Base-by-base conservation (phyloP, 331 rosid species). In the Rhamnella rubrinervis region DNA sequence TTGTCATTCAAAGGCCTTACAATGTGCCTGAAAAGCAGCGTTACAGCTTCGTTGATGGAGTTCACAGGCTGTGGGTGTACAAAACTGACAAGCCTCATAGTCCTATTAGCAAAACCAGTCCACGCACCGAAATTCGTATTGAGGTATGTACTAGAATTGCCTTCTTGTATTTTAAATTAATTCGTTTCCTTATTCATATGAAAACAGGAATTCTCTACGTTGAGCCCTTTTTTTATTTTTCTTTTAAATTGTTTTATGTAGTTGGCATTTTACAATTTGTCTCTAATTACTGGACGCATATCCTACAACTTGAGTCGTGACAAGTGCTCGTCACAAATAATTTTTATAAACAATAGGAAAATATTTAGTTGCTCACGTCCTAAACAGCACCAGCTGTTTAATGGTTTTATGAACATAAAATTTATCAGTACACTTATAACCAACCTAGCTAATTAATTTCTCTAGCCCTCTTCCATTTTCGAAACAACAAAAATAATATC, bases 111-210 rank as follows among this genome's bases (percentile, higher is more conserved):
- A 1, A 73, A 0, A 88, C 91, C 1, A 2, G 11, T 1, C 86
- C 89, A 40, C 86, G 83, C 23, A 83, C 91, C 5, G 91, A 88
- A 72, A 85, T 88, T 28, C 83, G 80, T 40, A 62, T 85, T 38
- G 47, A 10, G 0, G 90, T 88, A 75, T 72, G 77, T 57, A 1
- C 23, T 35, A 72, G n/a, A 56, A 38, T 10, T 25, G 12, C 8
- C 17, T 59, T 21, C 1, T 0, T 20, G 17, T 25, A 59, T 31
- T 11, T 3, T 12, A 26, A 8, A 17, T 56, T 56, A 8, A 8
- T 47, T 47, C 6, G 1, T 47, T 46, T 46, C 16, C 2, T 6
- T 46, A 46, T 46, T 46, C 16, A 3, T 46, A 46, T 46, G 1
- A 8, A 47, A 47, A 8, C 7, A 8, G 52, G 52, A 2, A 8